phyloP scores from a whole-genome alignment of 345 rosid genomes.

The Eucalyptus erythrocorys region DNA sequence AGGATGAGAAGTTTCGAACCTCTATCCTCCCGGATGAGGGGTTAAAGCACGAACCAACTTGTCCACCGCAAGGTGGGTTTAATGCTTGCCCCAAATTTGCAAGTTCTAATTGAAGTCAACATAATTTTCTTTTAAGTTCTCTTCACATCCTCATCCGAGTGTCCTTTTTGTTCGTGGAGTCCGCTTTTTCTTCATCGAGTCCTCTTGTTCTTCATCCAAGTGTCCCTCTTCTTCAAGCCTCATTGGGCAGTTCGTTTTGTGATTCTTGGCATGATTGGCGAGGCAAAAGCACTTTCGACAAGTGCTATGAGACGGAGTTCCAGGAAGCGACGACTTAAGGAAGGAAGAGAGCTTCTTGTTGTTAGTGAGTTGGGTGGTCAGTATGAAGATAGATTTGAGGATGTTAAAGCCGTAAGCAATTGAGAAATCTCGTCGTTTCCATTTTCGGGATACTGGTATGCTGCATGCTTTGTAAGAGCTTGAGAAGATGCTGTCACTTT shows the following conservation, averaged over 20 bases:
- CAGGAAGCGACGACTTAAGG: slow-evolving; percentile 16
- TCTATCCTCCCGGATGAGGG: no score
- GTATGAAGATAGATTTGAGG: slow-evolving; percentile 68
- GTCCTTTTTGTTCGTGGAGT: not conserved
- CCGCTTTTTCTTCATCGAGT: not conserved
- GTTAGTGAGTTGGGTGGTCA: slow-evolving; percentile 58
- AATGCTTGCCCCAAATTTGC: not conserved
- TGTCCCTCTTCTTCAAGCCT: not conserved
- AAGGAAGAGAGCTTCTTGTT: slow-evolving; percentile 29
- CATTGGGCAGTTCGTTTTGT: slow-evolving; percentile 43
- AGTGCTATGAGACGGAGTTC: slow-evolving; percentile 2
- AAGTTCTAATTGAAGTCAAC: not conserved
- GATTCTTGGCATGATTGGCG: slow-evolving; percentile 44
- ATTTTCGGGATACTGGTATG: not conserved
- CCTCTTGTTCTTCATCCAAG: not conserved
- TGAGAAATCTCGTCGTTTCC: not conserved
- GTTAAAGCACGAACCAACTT: no score
- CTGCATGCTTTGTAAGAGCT: not conserved
- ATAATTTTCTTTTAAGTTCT: not conserved
- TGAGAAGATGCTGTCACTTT: not conserved
- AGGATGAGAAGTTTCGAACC: no score
- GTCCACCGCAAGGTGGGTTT: no score
- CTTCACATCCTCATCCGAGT: not conserved
- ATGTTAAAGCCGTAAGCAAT: slow-evolving; percentile 52
- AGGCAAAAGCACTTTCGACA: slow-evolving; percentile 18